phyloP scores from a whole-genome alignment of 1,284 basidiomycete genomes.

The Boletellus sp. region DNA sequence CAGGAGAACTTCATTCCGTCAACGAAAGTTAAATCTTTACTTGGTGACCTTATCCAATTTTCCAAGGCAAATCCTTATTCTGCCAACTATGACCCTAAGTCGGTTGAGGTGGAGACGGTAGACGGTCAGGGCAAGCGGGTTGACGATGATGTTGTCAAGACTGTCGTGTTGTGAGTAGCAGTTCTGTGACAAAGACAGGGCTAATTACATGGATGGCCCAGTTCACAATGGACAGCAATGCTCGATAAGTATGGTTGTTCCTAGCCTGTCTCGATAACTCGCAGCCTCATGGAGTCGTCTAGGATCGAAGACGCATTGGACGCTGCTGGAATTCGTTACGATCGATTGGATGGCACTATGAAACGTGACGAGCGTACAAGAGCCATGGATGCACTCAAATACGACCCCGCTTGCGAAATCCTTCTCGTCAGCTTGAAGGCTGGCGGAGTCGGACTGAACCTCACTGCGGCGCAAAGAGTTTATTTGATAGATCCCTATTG shows the following conservation, averaged over 20 bases:
- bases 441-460: conserved; percentile 93
- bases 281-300: conserved; percentile 15
- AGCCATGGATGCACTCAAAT: conserved; percentile 88
- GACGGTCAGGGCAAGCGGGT: conserved; percentile 69
- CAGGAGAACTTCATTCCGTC: conserved; percentile 70
- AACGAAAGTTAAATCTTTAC: conserved; percentile 80
- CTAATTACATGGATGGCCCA: conserved; percentile 33
- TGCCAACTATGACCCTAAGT: conserved; percentile 74
- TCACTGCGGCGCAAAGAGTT: conserved; percentile 88
- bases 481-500: conserved; percentile 96
- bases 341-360: conserved; percentile 95
- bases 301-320: conserved; percentile 89
- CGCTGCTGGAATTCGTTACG: conserved; percentile 76
- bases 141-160: conserved; percentile 73
- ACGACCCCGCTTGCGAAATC: conserved; percentile 83
- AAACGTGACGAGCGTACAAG: conserved; percentile 87
- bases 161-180: conserved; percentile 81
- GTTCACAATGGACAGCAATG: conserved; percentile 95
- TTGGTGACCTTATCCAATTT: conserved; percentile 71
- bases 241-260: conserved; percentile 72
- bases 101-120: conserved; percentile 68
- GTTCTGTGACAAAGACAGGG: conserved; percentile 6
- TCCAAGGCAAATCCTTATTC: conserved; percentile 81
- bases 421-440: conserved; percentile 94
- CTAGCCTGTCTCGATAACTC: not conserved